phyloP scores from a whole-genome alignment of 352 stramenopile genomes.

The Phytophthora agathidicida region DNA sequence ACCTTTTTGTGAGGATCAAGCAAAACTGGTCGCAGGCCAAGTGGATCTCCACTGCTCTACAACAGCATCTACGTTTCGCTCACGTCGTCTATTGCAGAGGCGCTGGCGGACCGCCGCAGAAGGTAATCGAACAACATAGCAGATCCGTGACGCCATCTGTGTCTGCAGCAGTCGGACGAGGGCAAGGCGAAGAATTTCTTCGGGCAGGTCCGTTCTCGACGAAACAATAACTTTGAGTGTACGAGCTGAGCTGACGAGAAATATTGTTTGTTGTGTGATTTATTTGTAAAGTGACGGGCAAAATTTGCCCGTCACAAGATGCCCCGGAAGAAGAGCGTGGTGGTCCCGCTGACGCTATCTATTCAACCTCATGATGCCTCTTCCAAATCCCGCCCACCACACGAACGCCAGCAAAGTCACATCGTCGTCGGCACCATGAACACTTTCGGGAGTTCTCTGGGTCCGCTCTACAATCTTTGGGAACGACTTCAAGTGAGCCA shows the following conservation, averaged over 20 bases:
- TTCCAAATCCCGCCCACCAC: not conserved
- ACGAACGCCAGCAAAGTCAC: constrained; percentile 23
- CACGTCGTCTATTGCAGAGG: constrained; percentile 42
- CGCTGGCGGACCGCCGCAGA: constrained; percentile 66
- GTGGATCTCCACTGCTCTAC: not conserved
- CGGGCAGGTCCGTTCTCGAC: constrained; percentile 48
- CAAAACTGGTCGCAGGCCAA: constrained; percentile 79
- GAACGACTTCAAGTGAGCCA: constrained; percentile 40
- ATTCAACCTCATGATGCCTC: not conserved
- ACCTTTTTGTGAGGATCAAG: constrained; percentile 77
- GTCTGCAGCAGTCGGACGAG: constrained; percentile 67
- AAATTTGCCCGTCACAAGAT: constrained; percentile 5
- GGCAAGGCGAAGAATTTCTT: constrained; percentile 77
- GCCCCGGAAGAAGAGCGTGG: constrained; percentile 20
- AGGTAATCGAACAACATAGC: constrained; percentile 73
- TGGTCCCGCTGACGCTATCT: constrained; percentile 13
- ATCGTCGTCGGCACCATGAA: constrained; percentile 23
- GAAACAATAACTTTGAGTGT: not conserved
- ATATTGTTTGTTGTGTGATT: not conserved
- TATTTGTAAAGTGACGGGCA: constrained; percentile 34
- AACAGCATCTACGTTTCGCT: not conserved
- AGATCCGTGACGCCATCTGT: constrained; percentile 66
- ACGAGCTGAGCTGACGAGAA: not conserved
- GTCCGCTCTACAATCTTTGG: constrained; percentile 32
- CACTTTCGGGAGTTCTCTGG: constrained; percentile 16